Percentiles rank a stretch among this genome's conserved stretches.
Conservation (phyloP, 2,329 filamentous ascomycete species). For the Aspergillus fumigatus region DNA sequence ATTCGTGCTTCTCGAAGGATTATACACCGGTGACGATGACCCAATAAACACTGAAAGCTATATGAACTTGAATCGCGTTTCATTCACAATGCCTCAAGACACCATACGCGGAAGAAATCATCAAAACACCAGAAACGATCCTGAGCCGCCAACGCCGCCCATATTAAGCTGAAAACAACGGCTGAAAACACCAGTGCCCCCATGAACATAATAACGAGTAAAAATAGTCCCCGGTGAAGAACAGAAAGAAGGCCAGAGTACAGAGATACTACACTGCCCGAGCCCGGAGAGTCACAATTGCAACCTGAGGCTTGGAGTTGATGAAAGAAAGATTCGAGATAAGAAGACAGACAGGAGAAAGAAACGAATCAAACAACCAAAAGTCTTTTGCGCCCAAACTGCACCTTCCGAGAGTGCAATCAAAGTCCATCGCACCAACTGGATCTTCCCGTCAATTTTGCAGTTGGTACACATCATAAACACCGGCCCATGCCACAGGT, state of each 20-base stretch:
- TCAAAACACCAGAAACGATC: slow-evolving; percentile 1
- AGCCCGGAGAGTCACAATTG: background rate
- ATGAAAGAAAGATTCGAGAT: slow-evolving; percentile 13
- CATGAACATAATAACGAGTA: slow-evolving; percentile 15
- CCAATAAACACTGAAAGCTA: background rate
- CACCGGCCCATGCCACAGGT: slow-evolving; percentile 35
- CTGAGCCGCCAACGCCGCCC: slow-evolving; percentile 19
- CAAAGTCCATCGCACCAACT: slow-evolving; percentile 25
- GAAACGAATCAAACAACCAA: slow-evolving; percentile 22
- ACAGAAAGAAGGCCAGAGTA: slow-evolving; percentile 4
- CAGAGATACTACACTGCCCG: slow-evolving; percentile 8
- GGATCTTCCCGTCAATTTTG: slow-evolving; percentile 31
- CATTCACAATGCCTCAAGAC: slow-evolving; percentile 2
- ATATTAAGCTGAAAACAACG: slow-evolving; percentile 1
- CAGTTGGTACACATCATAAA: slow-evolving; percentile 37
- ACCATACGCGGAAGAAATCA: slow-evolving; percentile 1
- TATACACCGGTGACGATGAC: background rate
- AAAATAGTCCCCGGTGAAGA: slow-evolving; percentile 8
- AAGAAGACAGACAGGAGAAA: slow-evolving; percentile 16
- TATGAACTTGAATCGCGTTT: background rate
- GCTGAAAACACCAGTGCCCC: slow-evolving; percentile 9
- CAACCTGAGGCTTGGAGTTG: slow-evolving; percentile 1
- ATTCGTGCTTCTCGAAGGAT: background rate
- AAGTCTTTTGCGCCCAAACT: slow-evolving; percentile 27
- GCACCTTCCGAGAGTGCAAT: slow-evolving; percentile 25